Evolutionary conservation across 306 rosid species (phyloP), one percentile per base, ranked within the genome.

Genomic region (Ammopiptanthus mongolicus): DNA sequence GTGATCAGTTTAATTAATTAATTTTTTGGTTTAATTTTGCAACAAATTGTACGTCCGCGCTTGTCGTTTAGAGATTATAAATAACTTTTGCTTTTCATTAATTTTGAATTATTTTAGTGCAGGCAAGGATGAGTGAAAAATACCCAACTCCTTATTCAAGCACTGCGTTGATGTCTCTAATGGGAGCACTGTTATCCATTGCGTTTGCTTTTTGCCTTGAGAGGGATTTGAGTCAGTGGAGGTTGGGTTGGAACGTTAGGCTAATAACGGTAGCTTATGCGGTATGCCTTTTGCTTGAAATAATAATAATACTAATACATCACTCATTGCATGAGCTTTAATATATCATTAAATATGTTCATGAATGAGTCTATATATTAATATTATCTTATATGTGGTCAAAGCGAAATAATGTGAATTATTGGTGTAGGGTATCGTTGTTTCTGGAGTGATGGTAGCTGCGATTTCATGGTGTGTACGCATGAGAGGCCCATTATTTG

Each of bases 71-170:
- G 9, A 3, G 50, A 8, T 1, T 52, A 52, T 48, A 15, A 5
- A 36, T 41, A 11, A 3, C 3, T 14, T 25, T 28, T 14, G 22
- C 50, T 15, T 50, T n/a, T 51, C 2, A 56, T 23, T 73, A 42
- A 41, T 58, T 1, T 56, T 23, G 17, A 19, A 14, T 21, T 14
- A 5, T 13, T 14, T 13, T 57, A 1, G 11, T 13, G n/a, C 70
- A 87, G 89, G 71, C 84, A 0, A 87, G 85, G 61, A 74, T 87
- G 87, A 71, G 83, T 17, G 52, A 71, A 44, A 42, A 42, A 7
- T 87, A 76, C 71, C 91, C 87, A 0, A 48, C 78, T 56, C 79
- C 73, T 17, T 75, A 80, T 31, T 74, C 91, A 0, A 62, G 74
- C 72, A 76, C 86, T 0, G 89, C 88, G 0, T 69, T 87, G 39